Conservation (phyloP, 257 asterid genomes). For the Nicotiana knightiana region DNA sequence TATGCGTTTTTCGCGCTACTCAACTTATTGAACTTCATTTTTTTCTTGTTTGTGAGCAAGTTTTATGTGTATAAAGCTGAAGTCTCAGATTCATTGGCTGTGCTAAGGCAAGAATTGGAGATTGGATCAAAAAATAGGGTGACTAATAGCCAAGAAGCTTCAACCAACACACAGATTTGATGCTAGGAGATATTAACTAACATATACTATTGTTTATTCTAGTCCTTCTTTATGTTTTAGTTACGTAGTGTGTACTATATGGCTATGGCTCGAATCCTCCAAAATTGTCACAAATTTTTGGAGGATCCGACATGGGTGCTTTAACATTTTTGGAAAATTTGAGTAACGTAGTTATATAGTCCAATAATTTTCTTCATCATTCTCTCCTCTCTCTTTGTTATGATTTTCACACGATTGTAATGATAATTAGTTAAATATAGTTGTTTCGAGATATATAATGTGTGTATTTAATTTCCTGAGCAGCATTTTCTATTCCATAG, state of each 20-base stretch:
- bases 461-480: neutral
- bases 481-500: neutral
- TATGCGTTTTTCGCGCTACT: constrained; percentile 53
- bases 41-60: constrained; percentile 46
- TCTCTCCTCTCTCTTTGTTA: neutral
- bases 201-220: neutral
- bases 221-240: neutral
- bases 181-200: neutral
- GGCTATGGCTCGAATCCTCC: neutral
- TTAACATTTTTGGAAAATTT: neutral
- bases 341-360: neutral
- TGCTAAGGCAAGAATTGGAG: constrained; percentile 44
- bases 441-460: neutral
- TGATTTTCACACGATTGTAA: neutral
- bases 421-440: neutral
- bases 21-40: constrained; percentile 42
- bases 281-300: neutral
- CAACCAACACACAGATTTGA: neutral
- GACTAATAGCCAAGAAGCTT: constrained; percentile 11
- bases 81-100: constrained; percentile 59
- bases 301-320: neutral
- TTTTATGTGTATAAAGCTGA: constrained; percentile 73
- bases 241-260: constrained; percentile 6
- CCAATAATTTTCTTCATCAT: neutral
- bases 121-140: constrained; percentile 17